Evolutionary conservation across 1,139 yeast species (phyloP).

Genomic region (Hanseniaspora sp.): DNA sequence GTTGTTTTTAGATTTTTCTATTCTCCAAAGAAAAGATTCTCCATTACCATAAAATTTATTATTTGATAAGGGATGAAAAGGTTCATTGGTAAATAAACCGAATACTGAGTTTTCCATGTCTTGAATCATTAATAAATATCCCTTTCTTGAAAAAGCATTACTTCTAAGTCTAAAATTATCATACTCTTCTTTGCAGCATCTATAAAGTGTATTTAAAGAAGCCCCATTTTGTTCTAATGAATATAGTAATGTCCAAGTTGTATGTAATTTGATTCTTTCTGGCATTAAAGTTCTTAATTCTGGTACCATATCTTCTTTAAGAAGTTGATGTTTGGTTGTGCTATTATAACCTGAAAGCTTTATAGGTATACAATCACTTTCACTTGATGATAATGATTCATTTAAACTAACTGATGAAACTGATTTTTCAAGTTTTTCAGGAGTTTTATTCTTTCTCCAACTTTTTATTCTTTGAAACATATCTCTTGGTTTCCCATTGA

Average conservation of each 20-base stretch:
- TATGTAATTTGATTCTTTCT: constrained; percentile 61
- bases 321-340: constrained; percentile 45
- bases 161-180: constrained; percentile 29
- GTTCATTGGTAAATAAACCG: constrained; percentile 77
- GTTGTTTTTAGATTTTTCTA: constrained; percentile 32
- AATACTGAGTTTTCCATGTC: constrained; percentile 56
- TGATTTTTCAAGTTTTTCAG: neutral
- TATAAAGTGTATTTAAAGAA: constrained; percentile 64
- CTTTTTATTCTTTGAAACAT: constrained; percentile 4
- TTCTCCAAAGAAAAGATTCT: constrained; percentile 85
- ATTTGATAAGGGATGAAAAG: constrained; percentile 56
- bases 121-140: constrained; percentile 58
- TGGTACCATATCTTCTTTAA: constrained; percentile 53
- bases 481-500: neutral
- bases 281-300: constrained; percentile 68
- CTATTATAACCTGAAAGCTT: constrained; percentile 45
- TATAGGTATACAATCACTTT: constrained; percentile 38
- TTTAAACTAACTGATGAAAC: constrained; percentile 6
- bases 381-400: constrained; percentile 15
- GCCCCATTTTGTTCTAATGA: constrained; percentile 89
- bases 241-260: constrained; percentile 67
- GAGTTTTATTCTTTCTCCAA: neutral
- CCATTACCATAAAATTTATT: constrained; percentile 84
- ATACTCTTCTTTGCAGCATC: constrained; percentile 22
- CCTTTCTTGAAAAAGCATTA: constrained; percentile 32